These are phyloP conservation scores for Lupinus albus DNA, from an alignment of 306 rosid species.

Conservation along the genomic window DNA sequence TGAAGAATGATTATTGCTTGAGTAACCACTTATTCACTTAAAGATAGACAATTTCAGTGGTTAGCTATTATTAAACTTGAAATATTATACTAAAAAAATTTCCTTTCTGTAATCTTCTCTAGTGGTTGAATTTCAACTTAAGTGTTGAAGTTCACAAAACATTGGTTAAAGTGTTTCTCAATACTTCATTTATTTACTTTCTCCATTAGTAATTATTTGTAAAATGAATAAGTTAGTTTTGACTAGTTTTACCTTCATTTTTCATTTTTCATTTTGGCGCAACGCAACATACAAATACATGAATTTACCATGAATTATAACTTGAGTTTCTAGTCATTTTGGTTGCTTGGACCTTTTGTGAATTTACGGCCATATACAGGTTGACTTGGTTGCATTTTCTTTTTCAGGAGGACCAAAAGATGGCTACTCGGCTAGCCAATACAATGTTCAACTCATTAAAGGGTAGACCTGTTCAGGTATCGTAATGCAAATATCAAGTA, in stretches of 20 bases:
- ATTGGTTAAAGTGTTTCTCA: not conserved
- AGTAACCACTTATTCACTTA: not conserved
- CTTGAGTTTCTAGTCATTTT: conserved; percentile 10
- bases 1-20: not conserved
- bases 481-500: conserved; percentile 41
- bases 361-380: conserved; percentile 22
- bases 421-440: conserved; percentile 79
- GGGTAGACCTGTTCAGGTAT: conserved; percentile 99
- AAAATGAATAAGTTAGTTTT: not conserved
- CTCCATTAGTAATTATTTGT: not conserved
- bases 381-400: conserved; percentile 35
- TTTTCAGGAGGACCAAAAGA: conserved; percentile 85
- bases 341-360: conserved; percentile 13
- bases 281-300: conserved; percentile 5
- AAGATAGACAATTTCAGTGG: not conserved
- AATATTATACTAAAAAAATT: not conserved
- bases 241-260: not conserved
- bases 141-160: not conserved
- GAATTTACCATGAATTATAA: conserved; percentile 10
- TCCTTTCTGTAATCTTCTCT: not conserved
- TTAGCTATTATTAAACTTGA: not conserved
- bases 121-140: not conserved
- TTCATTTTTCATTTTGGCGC: not conserved
- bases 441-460: conserved; percentile 93
- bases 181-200: not conserved